phyloP scores from a whole-genome alignment of 768 basidiomycete genomes.

The Hemileccinum rubropunctum region DNA sequence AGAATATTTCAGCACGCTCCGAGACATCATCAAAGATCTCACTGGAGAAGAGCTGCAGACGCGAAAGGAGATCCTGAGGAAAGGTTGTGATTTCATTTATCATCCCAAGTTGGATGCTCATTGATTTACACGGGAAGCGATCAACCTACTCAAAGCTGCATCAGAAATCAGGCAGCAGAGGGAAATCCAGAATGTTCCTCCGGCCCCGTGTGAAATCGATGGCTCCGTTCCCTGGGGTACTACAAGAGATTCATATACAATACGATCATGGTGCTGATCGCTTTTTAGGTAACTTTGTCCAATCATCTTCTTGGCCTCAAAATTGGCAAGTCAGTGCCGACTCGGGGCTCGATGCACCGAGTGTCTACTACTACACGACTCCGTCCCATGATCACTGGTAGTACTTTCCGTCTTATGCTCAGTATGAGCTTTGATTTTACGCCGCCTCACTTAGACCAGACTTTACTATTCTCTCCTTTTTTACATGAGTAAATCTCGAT shows the following conservation, averaged over 20 bases:
- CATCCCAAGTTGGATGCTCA: neutral
- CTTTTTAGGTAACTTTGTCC: conserved; percentile 1
- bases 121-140: conserved; percentile 1
- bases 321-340: neutral
- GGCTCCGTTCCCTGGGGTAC: neutral
- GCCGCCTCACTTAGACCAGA: too few relatives aligned
- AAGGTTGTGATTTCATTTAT: conserved; percentile 13
- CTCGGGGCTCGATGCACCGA: neutral
- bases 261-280: neutral
- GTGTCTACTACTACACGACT: neutral
- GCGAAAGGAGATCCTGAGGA: conserved; percentile 21
- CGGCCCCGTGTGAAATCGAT: neutral
- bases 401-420: too few relatives aligned
- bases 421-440: neutral
- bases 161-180: neutral
- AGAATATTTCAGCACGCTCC: conserved; percentile 14
- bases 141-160: neutral
- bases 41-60: conserved; percentile 15
- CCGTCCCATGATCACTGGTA: neutral
- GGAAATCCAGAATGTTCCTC: neutral
- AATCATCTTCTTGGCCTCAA: neutral
- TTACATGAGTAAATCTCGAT: too few relatives aligned
- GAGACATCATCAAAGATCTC: conserved; percentile 13
- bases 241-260: neutral
- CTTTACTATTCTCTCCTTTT: neutral